Evolutionary conservation across 371 early-diverging fungal genomes (phyloP), one percentile per base, ranked within the genome.

Genomic region (Apophysomyces elegans): DNA sequence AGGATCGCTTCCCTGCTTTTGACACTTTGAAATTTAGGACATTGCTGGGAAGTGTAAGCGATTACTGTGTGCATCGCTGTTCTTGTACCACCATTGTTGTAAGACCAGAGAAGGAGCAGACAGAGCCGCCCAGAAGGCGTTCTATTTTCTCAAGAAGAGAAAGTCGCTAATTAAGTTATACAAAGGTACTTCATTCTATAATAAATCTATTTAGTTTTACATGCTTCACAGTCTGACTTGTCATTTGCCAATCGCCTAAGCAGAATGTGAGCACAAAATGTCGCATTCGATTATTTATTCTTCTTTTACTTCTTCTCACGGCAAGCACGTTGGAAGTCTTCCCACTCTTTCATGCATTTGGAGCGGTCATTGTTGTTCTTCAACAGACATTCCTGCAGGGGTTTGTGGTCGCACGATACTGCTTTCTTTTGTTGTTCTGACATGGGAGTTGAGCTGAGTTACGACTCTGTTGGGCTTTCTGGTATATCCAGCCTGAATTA

Each of bases 261-360:
- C 13, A 7, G 16, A 11, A 45, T 37, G 8, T 45, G 7, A 64
- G 44, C 13, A 5, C 35, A 11, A 1, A 38, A 44, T 61, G 41
- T 21, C 39, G n/a, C n/a, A 54, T n/a, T 16, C 16, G 2, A 26
- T 6, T 45, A n/a, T 58, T 18, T 36, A 26, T 59, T 36, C 26
- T 56, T 18, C 18, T 1, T 43, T 64, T 69, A 69, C 67, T 64
- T 69, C 61, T 73, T 68, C 44, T 66, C 62, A 26, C 65, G 66
- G 38, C 88, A 89, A 8, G 83, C 84, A 5, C 69, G 69, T 64
- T 83, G 80, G 61, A 89, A 89, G 37, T 84, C 88, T 26, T 81
- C 71, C 88, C 88, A 86, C 75, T 89, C 90, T 46, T 86, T 83
- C 47, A 79, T 59, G 45, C 90, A 89, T 66, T 85, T 85, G 37